Conservation (phyloP, 768 basidiomycete species). For the Postia placenta region DNA sequence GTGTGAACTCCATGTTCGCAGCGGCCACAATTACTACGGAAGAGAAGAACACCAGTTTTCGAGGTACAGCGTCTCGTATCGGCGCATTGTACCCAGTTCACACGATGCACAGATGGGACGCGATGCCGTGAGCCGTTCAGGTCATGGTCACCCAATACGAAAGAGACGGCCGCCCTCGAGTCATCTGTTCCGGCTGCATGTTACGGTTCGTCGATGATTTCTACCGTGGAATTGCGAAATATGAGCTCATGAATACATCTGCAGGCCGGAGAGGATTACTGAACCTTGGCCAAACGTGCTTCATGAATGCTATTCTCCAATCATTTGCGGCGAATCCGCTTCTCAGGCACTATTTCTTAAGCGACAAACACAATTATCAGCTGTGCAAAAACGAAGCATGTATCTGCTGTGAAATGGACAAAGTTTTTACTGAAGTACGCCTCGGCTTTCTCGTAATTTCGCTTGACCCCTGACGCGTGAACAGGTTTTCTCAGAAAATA, state of each 20-base stretch:
- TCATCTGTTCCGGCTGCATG: conserved; percentile 54
- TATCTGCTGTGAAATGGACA: conserved; percentile 93
- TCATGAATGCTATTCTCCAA: conserved; percentile 89
- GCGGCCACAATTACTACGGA: conserved; percentile 45
- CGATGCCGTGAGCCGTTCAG: conserved; percentile 41
- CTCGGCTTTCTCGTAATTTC: neutral
- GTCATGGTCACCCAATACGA: conserved; percentile 40
- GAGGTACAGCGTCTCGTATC: conserved; percentile 34
- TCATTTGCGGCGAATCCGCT: conserved; percentile 86
- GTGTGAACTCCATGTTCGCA: conserved; percentile 41
- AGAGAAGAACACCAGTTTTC: conserved; percentile 56
- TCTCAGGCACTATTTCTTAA: conserved; percentile 81
- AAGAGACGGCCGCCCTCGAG: conserved; percentile 40
- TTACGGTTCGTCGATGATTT: conserved; percentile 47
- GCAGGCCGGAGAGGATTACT: conserved; percentile 77
- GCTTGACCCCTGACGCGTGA: neutral
- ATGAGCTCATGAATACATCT: too few species aligned
- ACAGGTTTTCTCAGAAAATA: conserved; percentile 41
- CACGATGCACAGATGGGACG: conserved; percentile 27
- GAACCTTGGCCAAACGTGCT: conserved; percentile 92
- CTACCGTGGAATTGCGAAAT: too few species aligned
- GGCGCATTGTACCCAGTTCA: conserved; percentile 2
- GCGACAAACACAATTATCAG: conserved; percentile 79
- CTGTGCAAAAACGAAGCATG: conserved; percentile 69
- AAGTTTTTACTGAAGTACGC: conserved; percentile 64